phyloP scores from a whole-genome alignment of 2,329 filamentous ascomycete species.

The Aspergillus sp. region DNA sequence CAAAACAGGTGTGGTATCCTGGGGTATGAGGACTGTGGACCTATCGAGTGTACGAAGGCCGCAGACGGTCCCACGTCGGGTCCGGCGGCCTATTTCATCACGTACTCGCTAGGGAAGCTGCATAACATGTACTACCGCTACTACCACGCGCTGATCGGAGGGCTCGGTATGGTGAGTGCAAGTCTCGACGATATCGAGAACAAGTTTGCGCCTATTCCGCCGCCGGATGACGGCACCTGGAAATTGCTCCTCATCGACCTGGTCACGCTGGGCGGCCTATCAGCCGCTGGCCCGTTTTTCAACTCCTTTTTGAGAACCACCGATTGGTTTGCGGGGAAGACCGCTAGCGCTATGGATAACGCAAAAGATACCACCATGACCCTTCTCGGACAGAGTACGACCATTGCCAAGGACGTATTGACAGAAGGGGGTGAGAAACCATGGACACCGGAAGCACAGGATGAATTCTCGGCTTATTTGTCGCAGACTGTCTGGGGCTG shows the following conservation, averaged over 20 bases:
- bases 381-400: constrained; percentile 4
- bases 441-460: constrained; percentile 7
- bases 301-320: neutral
- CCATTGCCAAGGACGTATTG: constrained; percentile 8
- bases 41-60: neutral
- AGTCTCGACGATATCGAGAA: constrained; percentile 12
- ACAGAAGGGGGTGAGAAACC: neutral
- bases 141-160: neutral
- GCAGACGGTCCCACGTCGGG: constrained; percentile 5
- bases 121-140: constrained; percentile 2
- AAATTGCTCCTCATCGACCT: constrained; percentile 10
- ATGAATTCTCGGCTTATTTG: constrained; percentile 11
- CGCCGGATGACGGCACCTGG: constrained; percentile 9
- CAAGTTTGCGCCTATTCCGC: constrained; percentile 16
- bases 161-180: neutral
- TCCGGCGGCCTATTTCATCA: constrained; percentile 16
- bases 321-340: neutral
- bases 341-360: constrained; percentile 4
- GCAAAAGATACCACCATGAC: constrained; percentile 5
- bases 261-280: constrained; percentile 7
- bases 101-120: constrained; percentile 11
- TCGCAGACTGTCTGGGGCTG: constrained; percentile 9
- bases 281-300: constrained; percentile 10
- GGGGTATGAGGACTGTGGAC: neutral
- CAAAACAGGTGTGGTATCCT: neutral